Base-by-base conservation (phyloP, 2,329 filamentous ascomycete genomes). In the Curvularia hawaiiensis region DNA sequence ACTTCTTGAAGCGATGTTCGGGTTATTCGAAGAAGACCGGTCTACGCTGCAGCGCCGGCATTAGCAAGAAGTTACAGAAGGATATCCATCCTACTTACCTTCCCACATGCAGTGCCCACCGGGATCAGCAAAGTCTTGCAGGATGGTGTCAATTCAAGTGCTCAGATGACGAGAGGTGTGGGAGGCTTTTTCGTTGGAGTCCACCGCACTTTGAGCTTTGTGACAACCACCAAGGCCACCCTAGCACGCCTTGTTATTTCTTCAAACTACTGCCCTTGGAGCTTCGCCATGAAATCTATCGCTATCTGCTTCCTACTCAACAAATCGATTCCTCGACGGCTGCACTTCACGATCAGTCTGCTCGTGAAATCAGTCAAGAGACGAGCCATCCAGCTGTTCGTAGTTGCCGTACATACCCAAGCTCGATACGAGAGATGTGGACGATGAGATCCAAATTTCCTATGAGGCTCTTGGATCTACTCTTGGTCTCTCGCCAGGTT, bases 251-350 rank as follows among this genome's bases (percentile, higher is more conserved):
- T 18, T 75, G 71, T 56, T 68, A 73, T 47, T 64, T 75, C 40
- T 51, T 74, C 50, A 40, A 51, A n/a, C 66, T 63, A 28, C 62
- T 76, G 16, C 74, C 74, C 2, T 61, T 73, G 7, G 72, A 75
- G 51, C 58, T 76, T 0, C 64, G 73, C 5, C 61, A 67, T 8
- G 66, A 74, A 31, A 64, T 76, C 18, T 75, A 68, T 52, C 61
- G 63, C 16, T 73, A 76, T 49, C 54, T 75, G 9, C 50, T 76
- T 10, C 72, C 72, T 3, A 50, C 62, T 5, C 57, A 58, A 8
- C 47, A 68, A 0, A 71, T 74, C 24, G 68, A 68, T 20, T 72
- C 69, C 2, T 74, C 66, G 5, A 63, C 57, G 10, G 54, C 60
- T 49, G 22, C 43, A 35, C 18, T 67, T 48, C 58, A 62, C 28